Percentiles rank a stretch among this genome's conserved stretches.
These are phyloP conservation scores for Aspergillus spinulosporus DNA, from an alignment of 2,329 filamentous ascomycete genomes.

Conservation along the genomic window DNA sequence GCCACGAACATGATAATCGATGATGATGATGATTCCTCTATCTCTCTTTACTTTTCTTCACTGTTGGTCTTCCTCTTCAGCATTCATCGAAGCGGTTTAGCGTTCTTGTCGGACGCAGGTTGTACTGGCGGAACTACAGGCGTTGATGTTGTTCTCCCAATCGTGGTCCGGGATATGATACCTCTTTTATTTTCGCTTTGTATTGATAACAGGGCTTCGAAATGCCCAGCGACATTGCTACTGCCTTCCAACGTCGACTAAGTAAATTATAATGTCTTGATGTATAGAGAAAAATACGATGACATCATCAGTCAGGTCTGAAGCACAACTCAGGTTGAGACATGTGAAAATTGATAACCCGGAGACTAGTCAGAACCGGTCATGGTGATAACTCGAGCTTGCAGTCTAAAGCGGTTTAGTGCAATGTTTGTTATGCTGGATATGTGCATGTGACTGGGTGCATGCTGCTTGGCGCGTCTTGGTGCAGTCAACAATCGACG, in stretches of 20 bases:
- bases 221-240: neutral
- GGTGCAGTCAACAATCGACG: neutral
- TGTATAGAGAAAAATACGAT: constrained; percentile 7
- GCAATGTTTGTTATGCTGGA: neutral
- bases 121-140: constrained; percentile 20
- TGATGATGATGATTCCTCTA: constrained; percentile 23
- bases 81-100: constrained; percentile 28
- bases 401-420: constrained; percentile 14
- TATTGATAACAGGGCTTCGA: constrained; percentile 1
- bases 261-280: constrained; percentile 4
- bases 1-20: constrained; percentile 29
- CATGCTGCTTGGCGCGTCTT: constrained; percentile 11
- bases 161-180: constrained; percentile 25
- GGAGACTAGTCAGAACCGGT: neutral
- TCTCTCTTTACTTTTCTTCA: too few species aligned
- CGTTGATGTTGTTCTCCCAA: constrained; percentile 22
- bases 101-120: constrained; percentile 21
- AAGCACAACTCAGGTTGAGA: neutral
- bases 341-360: constrained; percentile 12
- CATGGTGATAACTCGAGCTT: neutral
- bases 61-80: neutral
- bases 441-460: constrained; percentile 18
- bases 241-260: constrained; percentile 4
- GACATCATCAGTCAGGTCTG: constrained; percentile 10
- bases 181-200: constrained; percentile 6